Evolutionary conservation across 768 basidiomycete species (phyloP).

Genomic region (Rhizopogon vinicolor): DNA sequence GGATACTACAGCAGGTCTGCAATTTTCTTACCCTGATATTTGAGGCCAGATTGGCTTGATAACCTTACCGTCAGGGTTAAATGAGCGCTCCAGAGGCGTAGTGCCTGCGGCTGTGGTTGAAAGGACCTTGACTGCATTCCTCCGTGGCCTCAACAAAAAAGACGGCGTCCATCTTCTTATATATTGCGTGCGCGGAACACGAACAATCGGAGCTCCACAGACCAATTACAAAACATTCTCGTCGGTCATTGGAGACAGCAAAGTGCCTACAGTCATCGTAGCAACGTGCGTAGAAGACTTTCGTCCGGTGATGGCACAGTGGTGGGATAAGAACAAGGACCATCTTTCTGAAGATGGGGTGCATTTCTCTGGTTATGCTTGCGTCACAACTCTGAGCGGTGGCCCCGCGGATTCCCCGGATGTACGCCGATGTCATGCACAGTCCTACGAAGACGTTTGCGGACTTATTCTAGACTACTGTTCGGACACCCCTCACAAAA

Average conservation of each 20-base stretch:
- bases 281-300: constrained; percentile 25
- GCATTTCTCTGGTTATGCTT: constrained; percentile 30
- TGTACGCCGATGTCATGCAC: neutral
- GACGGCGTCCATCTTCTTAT: constrained; percentile 23
- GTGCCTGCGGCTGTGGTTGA: constrained; percentile 22
- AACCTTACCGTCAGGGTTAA: constrained; percentile 15
- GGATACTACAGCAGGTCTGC: constrained; percentile 30
- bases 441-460: neutral
- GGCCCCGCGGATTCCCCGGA: constrained; percentile 1
- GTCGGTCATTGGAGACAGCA: constrained; percentile 19
- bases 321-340: constrained; percentile 30
- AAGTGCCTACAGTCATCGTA: constrained; percentile 20
- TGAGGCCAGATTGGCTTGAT: neutral
- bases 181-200: constrained; percentile 23
- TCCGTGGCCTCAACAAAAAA: constrained; percentile 23
- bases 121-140: constrained; percentile 21
- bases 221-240: constrained; percentile 20
- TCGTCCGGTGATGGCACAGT: constrained; percentile 24
- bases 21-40: neutral
- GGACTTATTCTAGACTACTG: neutral
- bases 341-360: constrained; percentile 25
- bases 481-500: neutral
- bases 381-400: constrained; percentile 24
- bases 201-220: constrained; percentile 11
- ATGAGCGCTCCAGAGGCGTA: constrained; percentile 26